Evolutionary conservation across 1,284 basidiomycete genomes (phyloP).

Genomic region (Tremellales sp.): DNA sequence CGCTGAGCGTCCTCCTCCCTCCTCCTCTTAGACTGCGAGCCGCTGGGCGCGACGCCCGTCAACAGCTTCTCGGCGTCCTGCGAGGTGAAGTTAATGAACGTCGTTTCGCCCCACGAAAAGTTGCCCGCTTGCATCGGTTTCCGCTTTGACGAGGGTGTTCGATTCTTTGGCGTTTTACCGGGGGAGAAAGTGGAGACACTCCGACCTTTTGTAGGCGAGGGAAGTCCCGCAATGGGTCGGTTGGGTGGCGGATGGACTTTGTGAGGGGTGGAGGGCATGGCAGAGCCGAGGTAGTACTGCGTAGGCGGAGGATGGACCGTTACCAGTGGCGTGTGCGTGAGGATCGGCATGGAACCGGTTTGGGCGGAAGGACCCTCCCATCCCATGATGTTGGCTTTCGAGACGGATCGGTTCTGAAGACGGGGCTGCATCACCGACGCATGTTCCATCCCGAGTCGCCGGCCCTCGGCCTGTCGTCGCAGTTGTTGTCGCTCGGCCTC

Average conservation of each 20-base stretch:
- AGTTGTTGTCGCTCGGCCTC: constrained; percentile 21
- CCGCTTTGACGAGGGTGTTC: constrained; percentile 24
- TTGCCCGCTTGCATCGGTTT: constrained; percentile 7
- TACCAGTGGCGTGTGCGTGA: constrained; percentile 26
- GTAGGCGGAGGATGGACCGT: constrained; percentile 30
- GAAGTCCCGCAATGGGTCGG: constrained; percentile 31
- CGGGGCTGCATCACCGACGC: constrained; percentile 30
- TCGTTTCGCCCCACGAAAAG: constrained; percentile 32
- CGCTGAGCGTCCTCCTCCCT: constrained; percentile 29
- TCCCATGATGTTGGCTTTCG: constrained; percentile 21
- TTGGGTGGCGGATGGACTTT: constrained; percentile 5
- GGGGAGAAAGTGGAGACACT: constrained; percentile 12
- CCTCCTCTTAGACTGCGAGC: constrained; percentile 32
- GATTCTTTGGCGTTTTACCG: constrained; percentile 17
- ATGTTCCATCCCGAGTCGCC: constrained; percentile 26
- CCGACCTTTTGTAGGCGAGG: constrained; percentile 17
- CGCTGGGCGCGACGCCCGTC: constrained; percentile 43
- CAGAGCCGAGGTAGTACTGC: constrained; percentile 9
- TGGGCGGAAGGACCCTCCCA: constrained; percentile 28
- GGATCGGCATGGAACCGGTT: constrained; percentile 11
- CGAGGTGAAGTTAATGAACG: constrained; percentile 45
- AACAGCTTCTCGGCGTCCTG: constrained; percentile 41
- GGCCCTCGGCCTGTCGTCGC: constrained; percentile 14
- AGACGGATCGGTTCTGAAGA: neutral
- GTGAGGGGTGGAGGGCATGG: constrained; percentile 1